Conservation (phyloP, 2,329 filamentous ascomycete genomes). For the Penicillium sp. region DNA sequence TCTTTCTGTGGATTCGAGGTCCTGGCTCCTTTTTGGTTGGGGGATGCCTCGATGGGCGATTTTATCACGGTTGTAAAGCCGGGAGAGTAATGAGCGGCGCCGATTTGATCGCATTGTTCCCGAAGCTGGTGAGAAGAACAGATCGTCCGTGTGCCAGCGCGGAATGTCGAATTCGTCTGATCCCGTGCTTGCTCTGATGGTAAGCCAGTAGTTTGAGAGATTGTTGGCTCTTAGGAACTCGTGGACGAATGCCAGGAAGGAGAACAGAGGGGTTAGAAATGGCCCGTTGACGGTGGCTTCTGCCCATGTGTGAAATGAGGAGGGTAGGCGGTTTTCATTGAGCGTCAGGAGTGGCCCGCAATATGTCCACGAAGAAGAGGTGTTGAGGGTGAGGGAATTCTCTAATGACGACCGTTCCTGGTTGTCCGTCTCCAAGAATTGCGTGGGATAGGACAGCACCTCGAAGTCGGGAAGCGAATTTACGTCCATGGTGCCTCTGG, state of each 20-base stretch:
- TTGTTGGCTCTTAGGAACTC: constrained; percentile 36
- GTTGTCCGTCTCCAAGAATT: not conserved
- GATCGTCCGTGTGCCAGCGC: constrained; percentile 53
- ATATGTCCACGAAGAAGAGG: constrained; percentile 45
- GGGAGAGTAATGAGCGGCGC: constrained; percentile 3
- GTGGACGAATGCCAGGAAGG: constrained; percentile 44
- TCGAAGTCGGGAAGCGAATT: constrained; percentile 18
- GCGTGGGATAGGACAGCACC: constrained; percentile 15
- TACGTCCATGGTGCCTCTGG: constrained; percentile 14
- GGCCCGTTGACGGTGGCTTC: constrained; percentile 34
- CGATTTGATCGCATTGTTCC: constrained; percentile 7
- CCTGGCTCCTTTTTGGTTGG: not conserved
- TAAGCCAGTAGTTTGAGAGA: constrained; percentile 49
- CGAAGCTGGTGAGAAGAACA: constrained; percentile 42
- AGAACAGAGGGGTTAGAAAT: constrained; percentile 37
- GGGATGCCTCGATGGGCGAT: not conserved
- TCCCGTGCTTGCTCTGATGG: constrained; percentile 47
- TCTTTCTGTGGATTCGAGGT: not conserved
- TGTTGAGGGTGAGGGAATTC: constrained; percentile 16
- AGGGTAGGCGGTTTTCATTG: constrained; percentile 28
- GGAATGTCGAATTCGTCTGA: constrained; percentile 46
- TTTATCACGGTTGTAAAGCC: not conserved
- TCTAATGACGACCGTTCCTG: not conserved
- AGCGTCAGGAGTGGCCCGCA: constrained; percentile 42
- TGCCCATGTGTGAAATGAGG: constrained; percentile 43